Evolutionary conservation across 192 early-diverging fungal genomes (phyloP), one percentile per base, ranked within the genome.

Genomic region (Coemansia sp.): DNA sequence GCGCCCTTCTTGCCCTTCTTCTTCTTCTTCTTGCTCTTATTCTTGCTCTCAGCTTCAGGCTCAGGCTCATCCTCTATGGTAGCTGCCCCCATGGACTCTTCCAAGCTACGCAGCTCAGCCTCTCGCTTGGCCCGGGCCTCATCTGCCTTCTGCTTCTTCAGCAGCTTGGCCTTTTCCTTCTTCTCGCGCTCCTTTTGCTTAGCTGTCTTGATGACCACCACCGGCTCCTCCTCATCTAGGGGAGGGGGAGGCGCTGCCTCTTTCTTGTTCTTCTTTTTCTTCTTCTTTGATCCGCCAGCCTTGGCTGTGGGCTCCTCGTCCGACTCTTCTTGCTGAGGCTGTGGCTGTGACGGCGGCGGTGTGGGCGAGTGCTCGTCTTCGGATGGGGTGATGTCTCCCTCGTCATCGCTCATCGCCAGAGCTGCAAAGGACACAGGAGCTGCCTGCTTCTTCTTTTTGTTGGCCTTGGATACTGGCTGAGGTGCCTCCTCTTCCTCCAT

Each of bases 1-100:
- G 66, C 77, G 31, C 58, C 71, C 62, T 82, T 84, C 57, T 82
- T 81, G 34, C 69, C 74, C 60, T 82, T 82, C 49, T 67, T 74
- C 56, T 83, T 79, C 40, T 81, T 80, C 44, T 73, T 80, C 43
- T 81, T 82, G 49, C 28, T 26, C 76, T 80, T 80, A 31, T 80
- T 80, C 15, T 70, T 71, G 15, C 51, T 45, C 20, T 44, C 63
- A 10, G 47, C 60, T 21, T 38, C 57, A 6, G 54, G 48, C 52
- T 55, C 53, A 2, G 37, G 9, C 32, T 58, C 47, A 14, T 66
- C 62, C 18, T 60, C 71, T 10, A 68, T 61, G 23, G 49, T 62
- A 5, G 69, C 47, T 1, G 26, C 39, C 14, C 51, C 62, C 38
- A 68, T 60, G 11, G 48, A 50, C n/a, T 52, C 67, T 36, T 66